These are phyloP conservation scores for Eruca vesicaria DNA, from an alignment of 441 rosid species.

Conservation along the genomic window DNA sequence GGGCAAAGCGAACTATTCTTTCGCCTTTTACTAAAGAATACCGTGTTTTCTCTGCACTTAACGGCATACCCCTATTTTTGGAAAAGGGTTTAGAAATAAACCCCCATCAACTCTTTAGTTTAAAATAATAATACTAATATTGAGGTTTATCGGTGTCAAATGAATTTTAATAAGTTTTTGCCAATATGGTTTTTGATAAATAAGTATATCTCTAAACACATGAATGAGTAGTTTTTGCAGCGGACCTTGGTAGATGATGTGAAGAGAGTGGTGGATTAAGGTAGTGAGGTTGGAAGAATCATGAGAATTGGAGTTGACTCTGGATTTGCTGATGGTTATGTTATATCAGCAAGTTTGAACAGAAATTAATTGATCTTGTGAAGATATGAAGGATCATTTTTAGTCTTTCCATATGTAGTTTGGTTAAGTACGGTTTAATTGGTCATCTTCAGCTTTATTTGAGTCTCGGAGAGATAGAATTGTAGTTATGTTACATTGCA, in stretches of 20 bases:
- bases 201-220: no score
- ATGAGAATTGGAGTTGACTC: slow-evolving; percentile 39
- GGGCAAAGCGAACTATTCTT: slow-evolving; percentile 62
- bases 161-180: no score
- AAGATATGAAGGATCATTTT: slow-evolving; percentile 7
- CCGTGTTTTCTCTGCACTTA: slow-evolving; percentile 38
- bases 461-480: background rate
- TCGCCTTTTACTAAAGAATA: slow-evolving; percentile 78
- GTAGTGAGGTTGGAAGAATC: slow-evolving; percentile 44
- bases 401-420: background rate
- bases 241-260: slow-evolving; percentile 43
- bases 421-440: background rate
- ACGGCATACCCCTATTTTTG: slow-evolving; percentile 8
- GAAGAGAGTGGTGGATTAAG: slow-evolving; percentile 45
- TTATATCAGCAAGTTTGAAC: slow-evolving; percentile 42
- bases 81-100: background rate
- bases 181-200: no score
- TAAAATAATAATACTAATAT: background rate
- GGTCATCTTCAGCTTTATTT: background rate
- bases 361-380: slow-evolving; percentile 14
- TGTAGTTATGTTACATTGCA: background rate
- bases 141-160: no score
- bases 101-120: background rate
- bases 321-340: slow-evolving; percentile 31
- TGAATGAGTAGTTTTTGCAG: slow-evolving; percentile 48